Evolutionary conservation across 2,329 filamentous ascomycete genomes (phyloP).

Genomic region (Beauveria pseudobassiana): DNA sequence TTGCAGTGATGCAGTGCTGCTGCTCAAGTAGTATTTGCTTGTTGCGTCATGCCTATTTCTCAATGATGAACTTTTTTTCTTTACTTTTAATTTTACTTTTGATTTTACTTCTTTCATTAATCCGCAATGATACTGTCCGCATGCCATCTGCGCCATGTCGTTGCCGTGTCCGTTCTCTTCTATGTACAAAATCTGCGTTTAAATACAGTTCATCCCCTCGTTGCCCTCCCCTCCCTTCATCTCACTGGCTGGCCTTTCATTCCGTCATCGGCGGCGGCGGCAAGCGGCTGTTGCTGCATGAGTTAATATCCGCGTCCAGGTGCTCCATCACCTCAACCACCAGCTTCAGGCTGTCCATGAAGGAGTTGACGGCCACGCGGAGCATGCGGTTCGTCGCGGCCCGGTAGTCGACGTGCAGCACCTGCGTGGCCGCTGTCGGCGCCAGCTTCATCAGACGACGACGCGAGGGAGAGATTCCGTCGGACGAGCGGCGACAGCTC

Average conservation of each 20-base stretch:
- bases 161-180: too few relatives aligned
- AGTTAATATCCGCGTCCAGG: conserved; percentile 79
- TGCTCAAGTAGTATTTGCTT: too few relatives aligned
- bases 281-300: conserved; percentile 17
- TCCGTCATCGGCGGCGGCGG: neutral
- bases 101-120: too few relatives aligned
- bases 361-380: conserved; percentile 89
- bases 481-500: conserved; percentile 82
- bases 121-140: too few relatives aligned
- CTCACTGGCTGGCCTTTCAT: neutral
- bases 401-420: conserved; percentile 69
- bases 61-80: too few relatives aligned
- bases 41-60: too few relatives aligned
- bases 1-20: too few relatives aligned
- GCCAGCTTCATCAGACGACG: neutral
- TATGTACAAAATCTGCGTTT: too few relatives aligned
- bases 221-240: neutral
- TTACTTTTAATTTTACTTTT: too few relatives aligned
- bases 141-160: too few relatives aligned
- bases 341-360: conserved; percentile 82
- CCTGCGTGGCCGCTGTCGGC: conserved; percentile 18
- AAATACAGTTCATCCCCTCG: neutral
- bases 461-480: conserved; percentile 56
- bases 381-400: conserved; percentile 96
- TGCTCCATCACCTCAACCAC: conserved; percentile 87